Conservation (phyloP, 495 filamentous ascomycete species). For the Daldinia decipiens region DNA sequence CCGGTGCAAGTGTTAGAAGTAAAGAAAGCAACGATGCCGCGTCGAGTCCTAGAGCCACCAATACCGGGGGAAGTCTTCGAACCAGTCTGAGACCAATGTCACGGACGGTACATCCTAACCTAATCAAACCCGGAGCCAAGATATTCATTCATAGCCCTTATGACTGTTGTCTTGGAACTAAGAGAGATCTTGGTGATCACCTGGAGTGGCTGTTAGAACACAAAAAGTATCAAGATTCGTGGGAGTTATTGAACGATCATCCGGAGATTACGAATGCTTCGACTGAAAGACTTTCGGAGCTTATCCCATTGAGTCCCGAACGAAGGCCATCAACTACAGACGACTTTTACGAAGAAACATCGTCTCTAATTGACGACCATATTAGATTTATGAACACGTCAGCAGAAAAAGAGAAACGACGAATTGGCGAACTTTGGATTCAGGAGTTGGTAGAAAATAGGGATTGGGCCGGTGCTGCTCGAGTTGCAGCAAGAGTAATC, state of each 20-base stretch:
- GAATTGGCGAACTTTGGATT: slow-evolving; percentile 92
- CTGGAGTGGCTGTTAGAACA: slow-evolving; percentile 84
- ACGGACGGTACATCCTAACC: slow-evolving; percentile 55
- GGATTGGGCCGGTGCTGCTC: slow-evolving; percentile 81
- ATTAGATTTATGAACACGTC: slow-evolving; percentile 61
- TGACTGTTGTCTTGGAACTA: slow-evolving; percentile 88
- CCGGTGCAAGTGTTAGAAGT: slow-evolving; percentile 83
- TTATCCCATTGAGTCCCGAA: slow-evolving; percentile 60
- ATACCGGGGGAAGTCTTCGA: slow-evolving; percentile 46
- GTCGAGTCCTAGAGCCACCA: slow-evolving; percentile 45
- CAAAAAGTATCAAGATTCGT: slow-evolving; percentile 81
- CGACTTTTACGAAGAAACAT: slow-evolving; percentile 83
- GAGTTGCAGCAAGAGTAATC: slow-evolving; percentile 81
- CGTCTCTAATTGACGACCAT: slow-evolving; percentile 68
- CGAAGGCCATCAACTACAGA: slow-evolving; percentile 62
- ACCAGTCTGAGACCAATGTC: slow-evolving; percentile 17
- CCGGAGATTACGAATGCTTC: slow-evolving; percentile 72
- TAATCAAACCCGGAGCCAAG: slow-evolving; percentile 77
- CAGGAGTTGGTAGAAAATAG: slow-evolving; percentile 77
- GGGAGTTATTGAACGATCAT: slow-evolving; percentile 86
- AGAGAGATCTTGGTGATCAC: slow-evolving; percentile 84
- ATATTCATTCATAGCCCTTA: slow-evolving; percentile 97
- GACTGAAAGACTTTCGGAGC: slow-evolving; percentile 45
- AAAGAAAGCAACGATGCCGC: slow-evolving; percentile 66
- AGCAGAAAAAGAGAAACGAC: slow-evolving; percentile 87